phyloP scores from a whole-genome alignment of 2,329 filamentous ascomycete species.

The Orbilia oligospora region DNA sequence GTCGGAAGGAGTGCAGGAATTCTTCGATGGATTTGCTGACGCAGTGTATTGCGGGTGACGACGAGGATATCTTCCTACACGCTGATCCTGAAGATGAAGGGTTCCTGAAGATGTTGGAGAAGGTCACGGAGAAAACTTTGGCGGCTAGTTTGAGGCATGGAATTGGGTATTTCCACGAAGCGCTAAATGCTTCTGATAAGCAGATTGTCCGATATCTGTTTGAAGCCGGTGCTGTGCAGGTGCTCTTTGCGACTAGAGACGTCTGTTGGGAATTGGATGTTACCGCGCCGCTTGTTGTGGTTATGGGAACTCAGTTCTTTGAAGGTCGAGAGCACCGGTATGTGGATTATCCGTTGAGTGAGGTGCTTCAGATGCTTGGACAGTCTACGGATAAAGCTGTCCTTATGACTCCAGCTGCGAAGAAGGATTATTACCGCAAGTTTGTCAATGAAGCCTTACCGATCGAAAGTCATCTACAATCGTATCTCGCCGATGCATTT shows the following conservation, averaged over 20 bases:
- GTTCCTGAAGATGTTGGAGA: slow-evolving; percentile 78
- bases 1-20: slow-evolving; percentile 88
- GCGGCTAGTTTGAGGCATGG: slow-evolving; percentile 92
- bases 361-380: slow-evolving; percentile 97
- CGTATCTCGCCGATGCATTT: slow-evolving; percentile 94
- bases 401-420: slow-evolving; percentile 95
- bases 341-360: slow-evolving; percentile 93
- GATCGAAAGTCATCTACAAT: slow-evolving; percentile 92
- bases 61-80: slow-evolving; percentile 94
- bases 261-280: slow-evolving; percentile 96
- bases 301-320: slow-evolving; percentile 98
- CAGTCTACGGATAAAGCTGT: slow-evolving; percentile 91
- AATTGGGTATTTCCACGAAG: slow-evolving; percentile 97
- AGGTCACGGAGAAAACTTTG: slow-evolving; percentile 86
- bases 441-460: slow-evolving; percentile 96
- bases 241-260: slow-evolving; percentile 85
- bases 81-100: slow-evolving; percentile 84
- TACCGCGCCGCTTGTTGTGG: slow-evolving; percentile 88
- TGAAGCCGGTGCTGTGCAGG: slow-evolving; percentile 88
- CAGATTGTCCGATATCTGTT: slow-evolving; percentile 94
- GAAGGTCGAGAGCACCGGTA: slow-evolving; percentile 97
- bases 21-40: slow-evolving; percentile 89
- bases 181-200: slow-evolving; percentile 88
- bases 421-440: slow-evolving; percentile 98
- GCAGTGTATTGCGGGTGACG: slow-evolving; percentile 88